These are phyloP conservation scores for Geranium brycei DNA, from an alignment of 345 rosid species.

Conservation along the genomic window DNA sequence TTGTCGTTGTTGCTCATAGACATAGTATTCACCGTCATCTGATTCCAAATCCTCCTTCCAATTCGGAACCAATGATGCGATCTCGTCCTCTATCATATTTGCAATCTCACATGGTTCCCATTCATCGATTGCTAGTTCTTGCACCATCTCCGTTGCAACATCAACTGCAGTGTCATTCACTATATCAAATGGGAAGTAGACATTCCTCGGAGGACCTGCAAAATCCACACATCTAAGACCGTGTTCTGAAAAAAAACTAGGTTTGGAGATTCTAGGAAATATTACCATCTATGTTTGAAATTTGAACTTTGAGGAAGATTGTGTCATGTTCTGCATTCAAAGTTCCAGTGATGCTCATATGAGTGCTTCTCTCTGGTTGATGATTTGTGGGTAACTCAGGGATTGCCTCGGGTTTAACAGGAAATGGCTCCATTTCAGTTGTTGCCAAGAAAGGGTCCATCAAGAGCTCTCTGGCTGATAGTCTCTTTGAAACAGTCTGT, in stretches of 20 bases:
- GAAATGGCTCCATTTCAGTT: background rate
- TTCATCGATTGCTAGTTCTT: constrained; percentile 59
- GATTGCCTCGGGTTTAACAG: background rate
- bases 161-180: constrained; percentile 57
- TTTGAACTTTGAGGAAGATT: constrained; percentile 77
- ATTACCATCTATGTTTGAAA: constrained; percentile 57
- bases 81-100: constrained; percentile 66
- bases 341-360: constrained; percentile 72
- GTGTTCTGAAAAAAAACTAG: background rate
- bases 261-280: background rate
- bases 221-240: background rate
- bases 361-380: constrained; percentile 19
- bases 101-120: constrained; percentile 71
- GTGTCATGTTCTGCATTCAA: constrained; percentile 66
- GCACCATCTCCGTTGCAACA: constrained; percentile 90
- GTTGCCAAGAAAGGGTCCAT: constrained; percentile 52
- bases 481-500: constrained; percentile 52
- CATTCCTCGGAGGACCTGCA: constrained; percentile 66
- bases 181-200: constrained; percentile 68
- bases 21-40: too few species aligned
- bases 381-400: background rate
- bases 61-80: constrained; percentile 51
- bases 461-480: constrained; percentile 64
- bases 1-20: constrained; percentile 9
- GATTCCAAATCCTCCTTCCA: constrained; percentile 24